Percentiles rank a stretch among this genome's conserved stretches.
Evolutionary conservation across 495 filamentous ascomycete genomes (phyloP).

Genomic region (Trichoderma gamsii): DNA sequence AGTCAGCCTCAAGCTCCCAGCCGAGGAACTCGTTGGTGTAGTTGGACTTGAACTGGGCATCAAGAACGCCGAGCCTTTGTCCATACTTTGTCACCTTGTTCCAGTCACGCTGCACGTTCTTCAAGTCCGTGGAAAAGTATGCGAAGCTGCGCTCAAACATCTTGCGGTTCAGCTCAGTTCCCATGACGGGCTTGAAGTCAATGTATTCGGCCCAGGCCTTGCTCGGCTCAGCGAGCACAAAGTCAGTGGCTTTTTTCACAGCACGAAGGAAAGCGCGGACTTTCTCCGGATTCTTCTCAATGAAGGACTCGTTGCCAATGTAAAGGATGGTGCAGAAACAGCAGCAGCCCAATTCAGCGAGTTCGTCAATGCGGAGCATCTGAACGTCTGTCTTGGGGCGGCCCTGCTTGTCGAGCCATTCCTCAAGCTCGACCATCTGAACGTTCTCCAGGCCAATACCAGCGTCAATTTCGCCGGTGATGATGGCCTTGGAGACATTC

Average conservation of each 20-base stretch:
- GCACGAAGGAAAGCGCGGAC: conserved; percentile 58
- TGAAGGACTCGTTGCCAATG: conserved; percentile 59
- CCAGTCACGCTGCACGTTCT: conserved; percentile 66
- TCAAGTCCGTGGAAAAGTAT: conserved; percentile 63
- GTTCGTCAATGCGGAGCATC: conserved; percentile 69
- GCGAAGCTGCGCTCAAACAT: conserved; percentile 67
- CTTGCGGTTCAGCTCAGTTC: conserved; percentile 57
- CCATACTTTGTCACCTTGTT: conserved; percentile 63
- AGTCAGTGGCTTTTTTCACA: conserved; percentile 62
- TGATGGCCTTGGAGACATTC: conserved; percentile 49
- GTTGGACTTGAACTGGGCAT: conserved; percentile 53
- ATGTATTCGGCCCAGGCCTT: conserved; percentile 57
- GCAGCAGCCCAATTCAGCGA: conserved; percentile 66
- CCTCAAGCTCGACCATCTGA: conserved; percentile 67
- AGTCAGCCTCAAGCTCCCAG: conserved; percentile 56
- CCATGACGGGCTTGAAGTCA: conserved; percentile 64
- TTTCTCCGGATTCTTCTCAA: conserved; percentile 53
- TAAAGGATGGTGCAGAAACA: conserved; percentile 72
- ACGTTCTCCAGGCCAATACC: conserved; percentile 69
- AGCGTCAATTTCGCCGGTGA: conserved; percentile 58
- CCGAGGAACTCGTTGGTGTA: conserved; percentile 60
- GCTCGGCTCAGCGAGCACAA: conserved; percentile 52
- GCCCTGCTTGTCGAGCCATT: conserved; percentile 56
- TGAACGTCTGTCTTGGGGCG: conserved; percentile 56
- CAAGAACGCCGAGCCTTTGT: conserved; percentile 57